These are phyloP conservation scores for Pyrrhoderma noxium DNA, from an alignment of 1,284 basidiomycete species.

Conservation along the genomic window DNA sequence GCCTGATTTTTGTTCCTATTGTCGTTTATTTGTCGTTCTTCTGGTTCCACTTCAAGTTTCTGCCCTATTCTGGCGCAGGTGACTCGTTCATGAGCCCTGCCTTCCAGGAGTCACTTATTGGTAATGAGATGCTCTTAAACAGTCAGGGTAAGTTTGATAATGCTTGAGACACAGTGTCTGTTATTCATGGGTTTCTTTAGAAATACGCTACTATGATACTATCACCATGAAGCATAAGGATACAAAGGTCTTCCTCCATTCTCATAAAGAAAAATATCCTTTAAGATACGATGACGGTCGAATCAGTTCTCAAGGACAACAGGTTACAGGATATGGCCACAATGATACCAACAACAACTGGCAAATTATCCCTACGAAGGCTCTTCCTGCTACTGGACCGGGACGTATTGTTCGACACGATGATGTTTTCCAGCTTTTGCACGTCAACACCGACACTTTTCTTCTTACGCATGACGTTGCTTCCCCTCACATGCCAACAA, in stretches of 20 bases:
- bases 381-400: conserved; percentile 82
- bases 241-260: conserved; percentile 90
- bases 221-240: conserved; percentile 88
- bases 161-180: neutral
- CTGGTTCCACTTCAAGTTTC: conserved; percentile 90
- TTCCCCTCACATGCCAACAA: conserved; percentile 93
- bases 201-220: conserved; percentile 90
- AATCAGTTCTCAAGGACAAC: conserved; percentile 94
- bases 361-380: conserved; percentile 92
- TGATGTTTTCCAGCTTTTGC: conserved; percentile 85
- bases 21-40: conserved; percentile 94
- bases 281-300: conserved; percentile 95
- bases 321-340: conserved; percentile 96
- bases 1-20: conserved; percentile 86
- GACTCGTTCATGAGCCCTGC: conserved; percentile 96
- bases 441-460: conserved; percentile 77
- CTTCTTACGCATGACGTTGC: conserved; percentile 97
- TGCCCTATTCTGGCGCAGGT: conserved; percentile 87
- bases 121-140: conserved; percentile 87
- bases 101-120: conserved; percentile 93
- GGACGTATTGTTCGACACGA: conserved; percentile 85
- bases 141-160: conserved; percentile 62
- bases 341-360: conserved; percentile 93
- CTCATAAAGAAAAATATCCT: conserved; percentile 86
- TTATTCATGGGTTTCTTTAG: conserved; percentile 35